A percentile compares a stretch with the other conserved stretches of the same genome.
phyloP scores from a whole-genome alignment of 768 basidiomycete genomes.

The Calocera cornea region DNA sequence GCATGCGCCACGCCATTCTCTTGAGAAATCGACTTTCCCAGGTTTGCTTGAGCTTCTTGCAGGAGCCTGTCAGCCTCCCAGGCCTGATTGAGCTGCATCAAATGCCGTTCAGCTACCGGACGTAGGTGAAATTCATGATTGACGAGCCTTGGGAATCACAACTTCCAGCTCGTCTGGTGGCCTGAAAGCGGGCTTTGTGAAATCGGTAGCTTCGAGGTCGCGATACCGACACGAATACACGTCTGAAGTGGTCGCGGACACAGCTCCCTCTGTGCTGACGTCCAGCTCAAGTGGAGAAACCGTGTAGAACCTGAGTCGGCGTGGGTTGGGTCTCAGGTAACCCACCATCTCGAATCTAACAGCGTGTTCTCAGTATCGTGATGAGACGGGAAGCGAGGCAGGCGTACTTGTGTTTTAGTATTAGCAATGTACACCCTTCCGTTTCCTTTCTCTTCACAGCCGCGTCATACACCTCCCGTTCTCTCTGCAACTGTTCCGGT shows the following conservation, averaged over 20 bases:
- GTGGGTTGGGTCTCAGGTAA: slow-evolving; percentile 41
- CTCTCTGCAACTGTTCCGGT: background rate
- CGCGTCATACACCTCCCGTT: background rate
- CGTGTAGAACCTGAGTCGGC: slow-evolving; percentile 52
- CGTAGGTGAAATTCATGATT: slow-evolving; percentile 3
- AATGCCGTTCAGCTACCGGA: slow-evolving; percentile 23
- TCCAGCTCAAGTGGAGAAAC: slow-evolving; percentile 29
- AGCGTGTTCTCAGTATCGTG: too few species aligned
- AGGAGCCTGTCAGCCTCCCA: background rate
- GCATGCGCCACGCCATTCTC: background rate
- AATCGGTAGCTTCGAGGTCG: slow-evolving; percentile 13
- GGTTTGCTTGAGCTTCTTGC: slow-evolving; percentile 25
- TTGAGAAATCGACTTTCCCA: background rate
- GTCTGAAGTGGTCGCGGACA: slow-evolving; percentile 19
- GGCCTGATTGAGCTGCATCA: slow-evolving; percentile 20
- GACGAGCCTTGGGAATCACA: background rate
- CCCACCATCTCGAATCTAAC: slow-evolving; percentile 25
- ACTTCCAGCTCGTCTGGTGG: background rate
- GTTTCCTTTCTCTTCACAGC: background rate
- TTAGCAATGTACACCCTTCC: too few species aligned
- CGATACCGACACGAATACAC: slow-evolving; percentile 17
- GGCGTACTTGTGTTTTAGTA: too few species aligned
- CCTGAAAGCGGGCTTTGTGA: background rate
- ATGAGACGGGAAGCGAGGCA: too few species aligned
- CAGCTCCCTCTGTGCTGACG: slow-evolving; percentile 12